These are phyloP conservation scores for Cinnamomum chago DNA, from an alignment of 164 flowering plant genomes.

Conservation along the genomic window DNA sequence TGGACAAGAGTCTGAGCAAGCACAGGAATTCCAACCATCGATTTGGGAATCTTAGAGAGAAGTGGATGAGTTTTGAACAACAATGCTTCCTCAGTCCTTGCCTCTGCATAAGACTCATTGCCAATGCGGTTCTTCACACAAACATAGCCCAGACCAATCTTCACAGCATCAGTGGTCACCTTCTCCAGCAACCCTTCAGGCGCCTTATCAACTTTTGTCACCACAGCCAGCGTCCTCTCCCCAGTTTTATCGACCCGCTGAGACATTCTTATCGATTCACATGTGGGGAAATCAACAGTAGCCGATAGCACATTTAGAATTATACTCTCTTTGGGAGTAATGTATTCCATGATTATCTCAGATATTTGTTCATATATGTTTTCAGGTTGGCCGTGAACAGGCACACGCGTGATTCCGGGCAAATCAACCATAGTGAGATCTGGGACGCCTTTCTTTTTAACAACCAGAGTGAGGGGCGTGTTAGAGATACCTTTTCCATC, in stretches of 20 bases:
- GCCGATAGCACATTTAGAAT: slow-evolving; percentile 46
- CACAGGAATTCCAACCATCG: too few species aligned
- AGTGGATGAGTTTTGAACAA: too few species aligned
- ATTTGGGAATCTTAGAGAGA: too few species aligned
- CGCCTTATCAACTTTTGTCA: slow-evolving; percentile 40
- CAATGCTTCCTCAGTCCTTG: too few species aligned
- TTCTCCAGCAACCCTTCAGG: slow-evolving; percentile 32
- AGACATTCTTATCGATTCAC: slow-evolving; percentile 54
- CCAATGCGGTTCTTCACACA: too few species aligned
- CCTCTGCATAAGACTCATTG: too few species aligned
- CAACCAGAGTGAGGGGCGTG: slow-evolving; percentile 30
- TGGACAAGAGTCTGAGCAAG: too few species aligned
- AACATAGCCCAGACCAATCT: slow-evolving; percentile 1
- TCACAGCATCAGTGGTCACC: slow-evolving; percentile 38
- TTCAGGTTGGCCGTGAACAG: slow-evolving; percentile 49
- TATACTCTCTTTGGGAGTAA: slow-evolving; percentile 39
- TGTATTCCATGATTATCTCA: slow-evolving; percentile 35
- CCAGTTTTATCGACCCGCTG: slow-evolving; percentile 42
- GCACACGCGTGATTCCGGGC: slow-evolving; percentile 45
- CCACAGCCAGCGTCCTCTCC: slow-evolving; percentile 41
- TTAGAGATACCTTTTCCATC: slow-evolving; percentile 34
- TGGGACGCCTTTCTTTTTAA: slow-evolving; percentile 29
- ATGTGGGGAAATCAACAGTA: slow-evolving; percentile 42
- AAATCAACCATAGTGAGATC: slow-evolving; percentile 35
- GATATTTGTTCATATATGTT: slow-evolving; percentile 44